Conservation (phyloP, 1,139 yeast species). For the Pichia inconspicua region DNA sequence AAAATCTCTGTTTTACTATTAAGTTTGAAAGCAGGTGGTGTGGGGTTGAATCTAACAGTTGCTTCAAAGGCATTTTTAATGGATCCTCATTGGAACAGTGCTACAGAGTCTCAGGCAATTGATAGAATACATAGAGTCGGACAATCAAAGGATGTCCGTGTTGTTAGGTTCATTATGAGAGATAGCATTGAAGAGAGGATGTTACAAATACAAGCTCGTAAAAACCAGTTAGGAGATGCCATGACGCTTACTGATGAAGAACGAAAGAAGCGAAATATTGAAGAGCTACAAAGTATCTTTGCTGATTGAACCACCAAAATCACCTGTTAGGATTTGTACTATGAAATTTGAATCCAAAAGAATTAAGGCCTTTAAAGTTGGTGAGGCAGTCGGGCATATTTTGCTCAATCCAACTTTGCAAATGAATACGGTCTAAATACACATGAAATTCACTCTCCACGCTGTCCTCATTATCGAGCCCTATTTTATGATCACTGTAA, state of each 20-base stretch:
- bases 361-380: background rate
- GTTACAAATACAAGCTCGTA: slow-evolving; percentile 80
- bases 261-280: slow-evolving; percentile 63
- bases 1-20: slow-evolving; percentile 54
- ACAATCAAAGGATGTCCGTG: slow-evolving; percentile 65
- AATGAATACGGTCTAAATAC: slow-evolving; percentile 18
- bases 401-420: slow-evolving; percentile 24
- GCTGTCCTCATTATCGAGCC: slow-evolving; percentile 16
- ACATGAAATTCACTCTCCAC: slow-evolving; percentile 20
- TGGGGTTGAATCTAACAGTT: slow-evolving; percentile 80
- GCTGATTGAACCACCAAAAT: slow-evolving; percentile 1
- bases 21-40: slow-evolving; percentile 92
- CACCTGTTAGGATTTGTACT: background rate
- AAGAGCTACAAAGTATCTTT: slow-evolving; percentile 72
- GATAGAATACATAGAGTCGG: slow-evolving; percentile 93
- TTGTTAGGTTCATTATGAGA: slow-evolving; percentile 72
- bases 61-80: slow-evolving; percentile 85
- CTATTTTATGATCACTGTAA: slow-evolving; percentile 18
- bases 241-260: slow-evolving; percentile 73
- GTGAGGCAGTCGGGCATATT: slow-evolving; percentile 10
- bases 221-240: slow-evolving; percentile 78
- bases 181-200: slow-evolving; percentile 87
- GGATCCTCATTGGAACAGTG: slow-evolving; percentile 99
- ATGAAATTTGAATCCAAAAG: background rate
- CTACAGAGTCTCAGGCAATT: slow-evolving; percentile 90